phyloP scores from a whole-genome alignment of 2,329 filamentous ascomycete species.

The Hortaea sp. region DNA sequence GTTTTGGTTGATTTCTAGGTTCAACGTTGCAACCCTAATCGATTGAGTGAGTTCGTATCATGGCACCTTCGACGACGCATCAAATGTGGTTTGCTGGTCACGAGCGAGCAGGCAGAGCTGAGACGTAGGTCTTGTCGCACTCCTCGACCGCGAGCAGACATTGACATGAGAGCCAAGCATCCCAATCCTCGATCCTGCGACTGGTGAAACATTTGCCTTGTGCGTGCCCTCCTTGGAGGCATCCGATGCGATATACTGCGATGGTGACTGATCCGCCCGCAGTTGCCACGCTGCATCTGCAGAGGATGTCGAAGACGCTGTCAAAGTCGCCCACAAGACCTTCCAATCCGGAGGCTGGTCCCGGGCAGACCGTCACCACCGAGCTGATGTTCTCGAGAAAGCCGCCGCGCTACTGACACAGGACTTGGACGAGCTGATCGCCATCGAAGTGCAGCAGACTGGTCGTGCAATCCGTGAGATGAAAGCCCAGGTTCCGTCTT shows the following conservation, averaged over 20 bases:
- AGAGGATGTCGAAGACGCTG: constrained; percentile 59
- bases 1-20: too few relatives aligned
- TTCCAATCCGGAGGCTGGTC: constrained; percentile 55
- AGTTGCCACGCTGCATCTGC: constrained; percentile 53
- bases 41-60: too few relatives aligned
- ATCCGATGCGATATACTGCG: neutral
- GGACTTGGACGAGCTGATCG: constrained; percentile 47
- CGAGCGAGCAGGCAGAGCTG: neutral
- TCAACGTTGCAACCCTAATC: too few relatives aligned
- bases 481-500: constrained; percentile 55
- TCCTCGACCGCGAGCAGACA: too few relatives aligned
- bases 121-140: neutral
- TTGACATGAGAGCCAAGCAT: constrained; percentile 29
- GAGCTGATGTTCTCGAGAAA: constrained; percentile 53
- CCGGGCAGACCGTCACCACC: constrained; percentile 43
- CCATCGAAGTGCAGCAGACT: constrained; percentile 57
- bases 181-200: constrained; percentile 44
- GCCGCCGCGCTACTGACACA: constrained; percentile 45
- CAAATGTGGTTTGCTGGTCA: neutral
- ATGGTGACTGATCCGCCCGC: neutral
- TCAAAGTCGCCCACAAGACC: constrained; percentile 57
- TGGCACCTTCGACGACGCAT: neutral
- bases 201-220: constrained; percentile 43
- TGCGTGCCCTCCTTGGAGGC: constrained; percentile 19
- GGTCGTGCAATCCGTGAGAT: constrained; percentile 61